phyloP scores from a whole-genome alignment of 768 basidiomycete genomes.

The Exsudoporus frostii region DNA sequence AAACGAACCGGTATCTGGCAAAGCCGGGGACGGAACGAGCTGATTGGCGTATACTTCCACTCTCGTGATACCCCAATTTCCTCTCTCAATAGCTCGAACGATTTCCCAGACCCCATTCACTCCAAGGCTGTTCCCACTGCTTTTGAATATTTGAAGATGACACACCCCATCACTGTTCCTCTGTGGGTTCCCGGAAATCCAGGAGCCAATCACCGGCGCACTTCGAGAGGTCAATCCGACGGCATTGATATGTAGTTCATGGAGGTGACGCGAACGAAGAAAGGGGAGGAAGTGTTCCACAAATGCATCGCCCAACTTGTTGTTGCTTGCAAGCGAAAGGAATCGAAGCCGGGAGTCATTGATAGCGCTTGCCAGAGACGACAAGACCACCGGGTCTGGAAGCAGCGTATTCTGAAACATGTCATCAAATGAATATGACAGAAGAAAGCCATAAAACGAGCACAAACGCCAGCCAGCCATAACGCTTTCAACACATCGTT shows the following conservation, averaged over 20 bases:
- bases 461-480: constrained; percentile 54
- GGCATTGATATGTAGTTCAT: constrained; percentile 51
- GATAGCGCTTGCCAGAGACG: constrained; percentile 45
- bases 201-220: constrained; percentile 43
- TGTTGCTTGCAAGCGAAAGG: constrained; percentile 52
- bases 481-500: constrained; percentile 45
- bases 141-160: constrained; percentile 45
- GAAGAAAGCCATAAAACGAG: neutral
- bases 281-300: constrained; percentile 45
- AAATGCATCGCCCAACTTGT: constrained; percentile 47
- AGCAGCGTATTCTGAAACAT: constrained; percentile 42
- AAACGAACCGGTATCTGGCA: constrained; percentile 7
- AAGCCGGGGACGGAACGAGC: constrained; percentile 10
- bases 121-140: constrained; percentile 58
- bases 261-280: constrained; percentile 45
- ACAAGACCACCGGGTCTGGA: constrained; percentile 34
- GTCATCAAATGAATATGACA: neutral
- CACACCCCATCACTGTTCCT: constrained; percentile 28
- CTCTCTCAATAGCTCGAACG: constrained; percentile 42
- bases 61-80: constrained; percentile 48
- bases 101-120: constrained; percentile 45
- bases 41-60: constrained; percentile 52
- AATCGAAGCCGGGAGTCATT: constrained; percentile 50
- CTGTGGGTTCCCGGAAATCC: constrained; percentile 41
- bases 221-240: constrained; percentile 45